phyloP scores from a whole-genome alignment of 2,329 filamentous ascomycete genomes.

The Corynespora cassiicola region DNA sequence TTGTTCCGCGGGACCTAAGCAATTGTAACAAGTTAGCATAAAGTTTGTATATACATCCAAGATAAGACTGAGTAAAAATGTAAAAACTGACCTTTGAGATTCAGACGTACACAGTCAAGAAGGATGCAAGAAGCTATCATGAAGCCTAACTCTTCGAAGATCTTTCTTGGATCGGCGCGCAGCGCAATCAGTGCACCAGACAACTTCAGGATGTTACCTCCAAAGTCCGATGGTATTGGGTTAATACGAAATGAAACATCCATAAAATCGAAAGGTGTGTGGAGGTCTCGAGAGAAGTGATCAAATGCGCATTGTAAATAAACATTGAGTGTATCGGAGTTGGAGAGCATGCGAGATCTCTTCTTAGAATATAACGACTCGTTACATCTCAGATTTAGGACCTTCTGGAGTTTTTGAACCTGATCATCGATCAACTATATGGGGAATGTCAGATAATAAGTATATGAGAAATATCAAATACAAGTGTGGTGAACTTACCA shows the following conservation, averaged over 20 bases:
- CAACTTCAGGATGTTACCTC: constrained; percentile 58
- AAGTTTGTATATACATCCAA: not conserved
- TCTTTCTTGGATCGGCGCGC: constrained; percentile 35
- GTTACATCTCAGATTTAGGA: constrained; percentile 48
- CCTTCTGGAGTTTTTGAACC: constrained; percentile 52
- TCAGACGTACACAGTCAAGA: constrained; percentile 52
- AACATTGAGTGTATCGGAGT: constrained; percentile 53
- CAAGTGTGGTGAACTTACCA: too few relatives aligned
- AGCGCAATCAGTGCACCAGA: constrained; percentile 50
- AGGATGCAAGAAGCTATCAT: constrained; percentile 61
- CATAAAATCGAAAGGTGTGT: constrained; percentile 60
- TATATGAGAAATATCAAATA: too few relatives aligned
- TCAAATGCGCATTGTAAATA: constrained; percentile 59
- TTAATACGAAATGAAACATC: constrained; percentile 52
- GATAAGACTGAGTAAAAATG: too few relatives aligned
- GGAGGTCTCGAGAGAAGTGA: constrained; percentile 55
- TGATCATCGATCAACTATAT: constrained; percentile 59
- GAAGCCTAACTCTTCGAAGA: constrained; percentile 54
- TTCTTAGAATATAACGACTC: constrained; percentile 50
- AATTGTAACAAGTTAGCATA: not conserved
- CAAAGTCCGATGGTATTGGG: constrained; percentile 57
- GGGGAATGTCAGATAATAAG: too few relatives aligned
- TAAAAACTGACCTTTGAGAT: constrained; percentile 26
- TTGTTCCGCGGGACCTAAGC: constrained; percentile 38
- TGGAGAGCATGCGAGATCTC: constrained; percentile 55